Percentiles rank a stretch among this genome's conserved stretches.
Evolutionary conservation across 2,329 filamentous ascomycete genomes (phyloP).

Genomic region (Calycina marina): DNA sequence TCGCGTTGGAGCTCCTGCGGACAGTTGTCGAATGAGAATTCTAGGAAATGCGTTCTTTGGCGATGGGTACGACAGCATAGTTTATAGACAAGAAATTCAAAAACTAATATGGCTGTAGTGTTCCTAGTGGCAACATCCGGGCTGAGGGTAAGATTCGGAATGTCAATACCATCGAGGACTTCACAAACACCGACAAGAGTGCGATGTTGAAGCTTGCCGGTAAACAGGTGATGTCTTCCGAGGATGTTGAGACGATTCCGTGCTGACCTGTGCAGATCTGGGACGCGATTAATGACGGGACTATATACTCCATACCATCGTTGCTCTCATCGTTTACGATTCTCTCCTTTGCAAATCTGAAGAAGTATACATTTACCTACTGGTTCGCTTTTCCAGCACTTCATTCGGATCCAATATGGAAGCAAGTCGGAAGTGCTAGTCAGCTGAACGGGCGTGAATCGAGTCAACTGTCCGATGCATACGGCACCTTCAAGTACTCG

Average conservation of each 20-base stretch:
- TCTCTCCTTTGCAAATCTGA: slow-evolving; percentile 87
- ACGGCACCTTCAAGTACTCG: slow-evolving; percentile 77
- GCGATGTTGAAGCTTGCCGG: slow-evolving; percentile 67
- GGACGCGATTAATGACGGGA: slow-evolving; percentile 94
- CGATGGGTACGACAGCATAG: slow-evolving; percentile 49
- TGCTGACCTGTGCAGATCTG: slow-evolving; percentile 53
- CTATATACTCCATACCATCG: slow-evolving; percentile 88
- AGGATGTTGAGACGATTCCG: background rate
- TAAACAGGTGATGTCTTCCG: slow-evolving; percentile 45
- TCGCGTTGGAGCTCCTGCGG: slow-evolving; percentile 50
- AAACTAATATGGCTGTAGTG: slow-evolving; percentile 29
- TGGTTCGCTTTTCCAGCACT: slow-evolving; percentile 94
- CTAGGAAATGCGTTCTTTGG: slow-evolving; percentile 73
- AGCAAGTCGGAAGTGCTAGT: slow-evolving; percentile 33
- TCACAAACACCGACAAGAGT: slow-evolving; percentile 67
- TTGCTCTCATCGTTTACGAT: slow-evolving; percentile 79
- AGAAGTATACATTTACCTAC: slow-evolving; percentile 96
- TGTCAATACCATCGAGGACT: slow-evolving; percentile 90
- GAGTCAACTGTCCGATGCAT: slow-evolving; percentile 61
- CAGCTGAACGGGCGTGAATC: slow-evolving; percentile 55
- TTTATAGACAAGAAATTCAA: slow-evolving; percentile 10
- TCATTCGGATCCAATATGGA: slow-evolving; percentile 79
- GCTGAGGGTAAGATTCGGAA: slow-evolving; percentile 93
- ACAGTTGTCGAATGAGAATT: slow-evolving; percentile 81
- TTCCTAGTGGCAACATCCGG: slow-evolving; percentile 57